These are phyloP conservation scores for Dactylellina drechsleri DNA, from an alignment of 2,329 filamentous ascomycete genomes.

Conservation along the genomic window DNA sequence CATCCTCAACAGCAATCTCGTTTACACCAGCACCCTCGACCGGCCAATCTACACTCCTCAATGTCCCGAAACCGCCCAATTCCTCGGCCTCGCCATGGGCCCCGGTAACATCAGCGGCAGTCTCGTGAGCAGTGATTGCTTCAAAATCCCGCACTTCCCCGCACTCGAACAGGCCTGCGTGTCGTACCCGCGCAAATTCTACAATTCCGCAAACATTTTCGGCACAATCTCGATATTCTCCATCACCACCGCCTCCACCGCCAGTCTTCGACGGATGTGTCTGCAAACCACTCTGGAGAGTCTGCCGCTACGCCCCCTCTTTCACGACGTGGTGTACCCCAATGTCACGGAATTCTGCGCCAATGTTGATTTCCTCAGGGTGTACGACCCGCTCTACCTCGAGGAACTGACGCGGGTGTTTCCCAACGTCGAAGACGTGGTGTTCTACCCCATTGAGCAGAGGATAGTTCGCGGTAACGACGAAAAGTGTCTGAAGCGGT, in stretches of 20 bases:
- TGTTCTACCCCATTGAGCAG: neutral
- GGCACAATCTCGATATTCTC: conserved; percentile 2
- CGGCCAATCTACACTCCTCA: neutral
- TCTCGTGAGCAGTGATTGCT: neutral
- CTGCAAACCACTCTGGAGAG: neutral
- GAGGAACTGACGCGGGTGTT: neutral
- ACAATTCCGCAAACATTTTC: neutral
- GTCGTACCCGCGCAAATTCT: neutral
- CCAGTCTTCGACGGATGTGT: neutral
- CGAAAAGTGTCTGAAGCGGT: neutral
- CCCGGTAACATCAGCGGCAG: neutral
- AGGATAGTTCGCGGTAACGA: conserved; percentile 1
- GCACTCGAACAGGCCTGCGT: neutral
- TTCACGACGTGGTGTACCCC: neutral
- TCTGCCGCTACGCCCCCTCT: neutral
- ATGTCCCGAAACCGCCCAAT: neutral
- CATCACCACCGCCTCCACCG: neutral
- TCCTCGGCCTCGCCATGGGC: neutral
- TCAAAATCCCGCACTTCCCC: conserved; percentile 2
- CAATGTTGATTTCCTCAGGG: neutral
- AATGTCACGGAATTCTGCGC: neutral
- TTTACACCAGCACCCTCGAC: neutral
- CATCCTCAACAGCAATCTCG: conserved; percentile 3
- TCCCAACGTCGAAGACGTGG: neutral
- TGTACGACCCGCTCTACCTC: conserved; percentile 2